Evolutionary conservation across 2,329 filamentous ascomycete species (phyloP).

Genomic region (Claviceps spartinae): DNA sequence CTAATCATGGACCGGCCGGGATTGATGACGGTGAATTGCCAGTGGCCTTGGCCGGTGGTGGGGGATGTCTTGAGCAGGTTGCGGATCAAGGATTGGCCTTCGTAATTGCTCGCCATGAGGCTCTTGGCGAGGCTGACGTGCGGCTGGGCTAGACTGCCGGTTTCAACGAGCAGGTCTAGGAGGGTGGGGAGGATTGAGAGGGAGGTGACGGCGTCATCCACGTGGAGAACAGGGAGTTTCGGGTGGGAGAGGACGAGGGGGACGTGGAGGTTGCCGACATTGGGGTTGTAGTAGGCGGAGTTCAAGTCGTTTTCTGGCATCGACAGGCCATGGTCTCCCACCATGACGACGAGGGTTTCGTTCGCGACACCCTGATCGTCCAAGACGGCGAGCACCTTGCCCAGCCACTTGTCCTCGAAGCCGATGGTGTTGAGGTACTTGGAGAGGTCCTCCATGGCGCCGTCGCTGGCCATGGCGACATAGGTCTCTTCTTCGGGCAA

Average conservation of each 20-base stretch:
- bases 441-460: slow-evolving; percentile 17
- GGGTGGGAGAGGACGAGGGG: slow-evolving; percentile 21
- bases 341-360: slow-evolving; percentile 19
- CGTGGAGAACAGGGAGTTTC: slow-evolving; percentile 17
- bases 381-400: slow-evolving; percentile 16
- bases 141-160: slow-evolving; percentile 16
- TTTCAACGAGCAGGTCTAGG: slow-evolving; percentile 20
- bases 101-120: slow-evolving; percentile 17
- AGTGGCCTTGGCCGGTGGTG: slow-evolving; percentile 13
- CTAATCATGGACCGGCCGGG: slow-evolving; percentile 20
- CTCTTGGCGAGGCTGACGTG: slow-evolving; percentile 14
- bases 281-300: slow-evolving; percentile 20
- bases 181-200: slow-evolving; percentile 21
- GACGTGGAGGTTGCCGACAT: slow-evolving; percentile 20
- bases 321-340: slow-evolving; percentile 21
- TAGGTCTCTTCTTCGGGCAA: slow-evolving; percentile 17
- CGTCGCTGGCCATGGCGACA: slow-evolving; percentile 12
- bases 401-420: slow-evolving; percentile 21
- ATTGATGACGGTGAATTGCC: slow-evolving; percentile 22
- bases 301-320: slow-evolving; percentile 18
- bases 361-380: slow-evolving; percentile 20
- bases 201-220: slow-evolving; percentile 19
- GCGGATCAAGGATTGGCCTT: slow-evolving; percentile 22
- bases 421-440: slow-evolving; percentile 20
- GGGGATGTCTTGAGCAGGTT: slow-evolving; percentile 10